Conservation (phyloP, 257 asterid species). For the Marsdenia floribunda region DNA sequence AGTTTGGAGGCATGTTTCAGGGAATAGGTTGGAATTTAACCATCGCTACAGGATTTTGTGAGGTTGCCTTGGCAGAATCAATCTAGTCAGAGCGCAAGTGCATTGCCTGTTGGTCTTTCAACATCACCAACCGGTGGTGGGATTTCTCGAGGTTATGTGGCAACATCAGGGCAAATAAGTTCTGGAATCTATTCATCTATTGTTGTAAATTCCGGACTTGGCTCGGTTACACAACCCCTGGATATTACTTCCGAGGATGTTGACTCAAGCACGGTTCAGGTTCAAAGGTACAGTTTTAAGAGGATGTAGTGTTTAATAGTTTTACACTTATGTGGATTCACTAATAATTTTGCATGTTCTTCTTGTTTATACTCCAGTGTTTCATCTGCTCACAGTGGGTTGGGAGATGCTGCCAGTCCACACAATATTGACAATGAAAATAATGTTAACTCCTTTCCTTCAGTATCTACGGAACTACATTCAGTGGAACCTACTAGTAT, state of each 20-base stretch:
- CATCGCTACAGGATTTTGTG: constrained; percentile 75
- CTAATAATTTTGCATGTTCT: constrained; percentile 6
- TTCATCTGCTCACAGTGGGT: constrained; percentile 45
- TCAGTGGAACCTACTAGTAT: constrained; percentile 45
- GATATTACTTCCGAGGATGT: constrained; percentile 56
- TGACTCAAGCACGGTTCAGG: constrained; percentile 49
- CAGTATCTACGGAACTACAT: constrained; percentile 51
- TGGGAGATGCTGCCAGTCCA: constrained; percentile 42
- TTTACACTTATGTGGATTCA: not conserved
- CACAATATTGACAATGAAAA: constrained; percentile 52
- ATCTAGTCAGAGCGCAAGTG: constrained; percentile 65
- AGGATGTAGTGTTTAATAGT: not conserved
- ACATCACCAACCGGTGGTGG: constrained; percentile 48
- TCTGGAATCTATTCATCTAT: constrained; percentile 53
- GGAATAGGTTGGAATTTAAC: not conserved
- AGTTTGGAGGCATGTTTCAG: not conserved
- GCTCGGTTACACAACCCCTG: constrained; percentile 50
- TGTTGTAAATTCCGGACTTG: constrained; percentile 45
- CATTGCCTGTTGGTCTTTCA: constrained; percentile 66
- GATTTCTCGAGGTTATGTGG: constrained; percentile 47
- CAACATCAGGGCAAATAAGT: constrained; percentile 54
- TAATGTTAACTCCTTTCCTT: constrained; percentile 40
- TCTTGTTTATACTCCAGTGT: constrained; percentile 39
- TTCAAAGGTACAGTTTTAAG: constrained; percentile 47
- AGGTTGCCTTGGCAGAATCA: constrained; percentile 92